Conservation (phyloP, 148 eudicot species). For the Euryodendron excelsum region DNA sequence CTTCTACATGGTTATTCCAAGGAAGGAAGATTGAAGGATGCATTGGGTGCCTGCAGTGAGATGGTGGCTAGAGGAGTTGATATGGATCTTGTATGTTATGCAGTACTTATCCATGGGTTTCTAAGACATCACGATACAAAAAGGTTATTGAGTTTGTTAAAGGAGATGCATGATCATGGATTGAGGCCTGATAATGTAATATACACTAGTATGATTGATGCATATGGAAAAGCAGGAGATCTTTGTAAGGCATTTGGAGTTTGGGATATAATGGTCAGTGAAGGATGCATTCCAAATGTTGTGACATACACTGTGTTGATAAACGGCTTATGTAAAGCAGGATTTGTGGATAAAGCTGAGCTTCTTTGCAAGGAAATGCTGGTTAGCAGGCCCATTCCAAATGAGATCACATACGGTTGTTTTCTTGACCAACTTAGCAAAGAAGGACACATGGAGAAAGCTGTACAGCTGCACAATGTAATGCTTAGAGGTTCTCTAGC, state of each 20-base stretch:
- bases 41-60: conserved; percentile 50
- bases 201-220: conserved; percentile 69
- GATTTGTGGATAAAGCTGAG: conserved; percentile 58
- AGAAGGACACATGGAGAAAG: conserved; percentile 60
- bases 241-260: conserved; percentile 60
- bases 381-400: conserved; percentile 46
- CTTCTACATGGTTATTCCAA: conserved; percentile 63
- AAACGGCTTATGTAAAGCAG: conserved; percentile 62
- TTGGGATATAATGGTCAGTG: conserved; percentile 72
- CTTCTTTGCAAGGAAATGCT: conserved; percentile 67
- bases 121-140: conserved; percentile 46
- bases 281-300: conserved; percentile 67
- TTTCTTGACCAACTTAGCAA: conserved; percentile 63
- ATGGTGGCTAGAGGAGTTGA: conserved; percentile 62
- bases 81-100: conserved; percentile 70
- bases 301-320: conserved; percentile 72
- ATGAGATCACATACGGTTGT: conserved; percentile 73
- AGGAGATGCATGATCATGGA: conserved; percentile 63
- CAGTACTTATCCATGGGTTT: conserved; percentile 60
- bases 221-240: conserved; percentile 63
- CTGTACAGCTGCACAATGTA: conserved; percentile 53
- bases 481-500: conserved; percentile 55
- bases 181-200: conserved; percentile 73
- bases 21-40: conserved; percentile 73
- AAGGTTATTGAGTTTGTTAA: conserved; percentile 40